Evolutionary conservation across 2,329 filamentous ascomycete genomes (phyloP).

Genomic region (Pseudocercospora macadamiae): DNA sequence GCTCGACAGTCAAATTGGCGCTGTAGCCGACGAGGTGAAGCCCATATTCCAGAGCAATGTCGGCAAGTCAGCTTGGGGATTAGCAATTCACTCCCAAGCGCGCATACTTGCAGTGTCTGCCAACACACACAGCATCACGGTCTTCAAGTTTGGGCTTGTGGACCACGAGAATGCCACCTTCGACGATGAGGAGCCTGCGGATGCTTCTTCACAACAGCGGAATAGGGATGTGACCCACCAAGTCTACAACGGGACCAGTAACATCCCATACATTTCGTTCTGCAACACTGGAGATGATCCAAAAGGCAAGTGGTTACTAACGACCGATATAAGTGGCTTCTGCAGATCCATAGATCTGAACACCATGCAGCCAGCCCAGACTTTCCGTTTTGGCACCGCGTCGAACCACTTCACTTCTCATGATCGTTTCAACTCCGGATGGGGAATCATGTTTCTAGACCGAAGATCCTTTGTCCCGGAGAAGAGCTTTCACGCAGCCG

Average conservation of each 20-base stretch:
- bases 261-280: conserved; percentile 63
- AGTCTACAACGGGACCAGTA: conserved; percentile 42
- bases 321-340: conserved; percentile 54
- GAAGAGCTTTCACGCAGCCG: conserved; percentile 24
- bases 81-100: conserved; percentile 79
- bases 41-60: conserved; percentile 78
- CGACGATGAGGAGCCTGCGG: conserved; percentile 27
- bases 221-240: conserved; percentile 34
- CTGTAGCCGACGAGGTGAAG: conserved; percentile 48
- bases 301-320: conserved; percentile 59
- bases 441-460: conserved; percentile 44
- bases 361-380: conserved; percentile 26
- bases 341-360: conserved; percentile 37
- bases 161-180: conserved; percentile 16
- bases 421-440: conserved; percentile 40
- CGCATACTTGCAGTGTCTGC: conserved; percentile 83
- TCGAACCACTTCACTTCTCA: conserved; percentile 14
- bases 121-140: conserved; percentile 64
- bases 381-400: conserved; percentile 29
- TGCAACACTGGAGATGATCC: conserved; percentile 61
- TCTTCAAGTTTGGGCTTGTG: conserved; percentile 56
- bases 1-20: conserved; percentile 27
- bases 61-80: conserved; percentile 79
- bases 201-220: conserved; percentile 1
- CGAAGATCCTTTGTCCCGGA: conserved; percentile 37